A percentile compares a stretch with the other conserved stretches of the same genome.
These are phyloP conservation scores for Ballota nigra DNA, from an alignment of 257 asterid species.

Conservation along the genomic window DNA sequence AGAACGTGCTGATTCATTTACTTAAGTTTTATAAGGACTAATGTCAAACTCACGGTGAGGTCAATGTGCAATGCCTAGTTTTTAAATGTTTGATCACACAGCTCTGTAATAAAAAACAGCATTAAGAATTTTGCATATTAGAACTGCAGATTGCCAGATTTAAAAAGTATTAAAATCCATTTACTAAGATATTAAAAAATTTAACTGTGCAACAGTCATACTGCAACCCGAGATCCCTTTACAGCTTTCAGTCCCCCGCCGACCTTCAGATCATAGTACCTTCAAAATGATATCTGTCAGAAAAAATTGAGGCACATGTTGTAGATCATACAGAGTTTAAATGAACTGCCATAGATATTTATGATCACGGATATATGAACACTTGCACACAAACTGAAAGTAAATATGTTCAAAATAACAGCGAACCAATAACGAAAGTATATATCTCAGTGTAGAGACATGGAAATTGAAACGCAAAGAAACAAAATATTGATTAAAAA, in stretches of 20 bases:
- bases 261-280: slow-evolving; percentile 92
- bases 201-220: slow-evolving; percentile 74
- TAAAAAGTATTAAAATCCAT: slow-evolving; percentile 23
- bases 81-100: neutral
- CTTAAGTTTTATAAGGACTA: neutral
- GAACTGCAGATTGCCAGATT: slow-evolving; percentile 8
- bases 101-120: neutral
- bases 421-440: neutral
- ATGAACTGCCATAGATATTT: neutral
- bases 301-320: neutral
- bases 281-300: slow-evolving; percentile 29
- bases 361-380: neutral
- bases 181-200: slow-evolving; percentile 44
- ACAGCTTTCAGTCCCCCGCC: slow-evolving; percentile 85
- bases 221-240: slow-evolving; percentile 99
- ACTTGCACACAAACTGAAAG: neutral
- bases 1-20: neutral
- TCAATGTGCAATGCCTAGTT: slow-evolving; percentile 1
- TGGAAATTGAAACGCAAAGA: neutral
- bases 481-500: neutral
- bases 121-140: slow-evolving; percentile 6
- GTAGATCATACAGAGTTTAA: neutral
- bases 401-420: neutral
- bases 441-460: neutral
- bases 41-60: neutral